Percentiles rank a stretch among this genome's conserved stretches.
Conservation (phyloP, 345 rosid genomes). For the Populus nigra region DNA sequence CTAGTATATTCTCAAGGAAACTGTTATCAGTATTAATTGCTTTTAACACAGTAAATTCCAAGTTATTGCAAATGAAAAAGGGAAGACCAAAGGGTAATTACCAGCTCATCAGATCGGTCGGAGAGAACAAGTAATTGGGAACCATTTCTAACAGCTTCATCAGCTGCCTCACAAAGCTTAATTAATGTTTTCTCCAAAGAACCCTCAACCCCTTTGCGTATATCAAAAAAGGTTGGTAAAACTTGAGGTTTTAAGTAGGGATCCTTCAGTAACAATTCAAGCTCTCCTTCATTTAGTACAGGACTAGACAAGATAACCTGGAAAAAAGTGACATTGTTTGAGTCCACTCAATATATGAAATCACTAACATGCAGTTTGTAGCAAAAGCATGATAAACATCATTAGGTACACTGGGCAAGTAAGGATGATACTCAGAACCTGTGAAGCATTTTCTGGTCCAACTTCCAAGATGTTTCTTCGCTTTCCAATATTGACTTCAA, state of each 20-base stretch:
- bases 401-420: slow-evolving; percentile 6
- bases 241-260: slow-evolving; percentile 58
- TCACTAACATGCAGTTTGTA: background rate
- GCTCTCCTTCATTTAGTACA: slow-evolving; percentile 83
- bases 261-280: slow-evolving; percentile 77
- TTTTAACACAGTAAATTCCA: background rate
- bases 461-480: slow-evolving; percentile 87
- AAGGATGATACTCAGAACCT: slow-evolving; percentile 47
- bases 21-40: background rate
- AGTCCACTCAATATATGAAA: slow-evolving; percentile 10
- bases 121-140: slow-evolving; percentile 91
- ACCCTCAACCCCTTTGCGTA: slow-evolving; percentile 87
- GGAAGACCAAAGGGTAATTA: slow-evolving; percentile 25
- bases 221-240: slow-evolving; percentile 78
- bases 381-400: slow-evolving; percentile 3
- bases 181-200: slow-evolving; percentile 69
- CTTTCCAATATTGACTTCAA: slow-evolving; percentile 90
- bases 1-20: background rate
- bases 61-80: background rate
- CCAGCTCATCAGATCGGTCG: slow-evolving; percentile 75
- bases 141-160: slow-evolving; percentile 96
- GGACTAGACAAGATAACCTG: slow-evolving; percentile 87
- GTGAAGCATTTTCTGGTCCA: slow-evolving; percentile 94
- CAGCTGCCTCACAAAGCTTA: slow-evolving; percentile 91
- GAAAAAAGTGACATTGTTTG: slow-evolving; percentile 12